phyloP scores from a whole-genome alignment of 495 filamentous ascomycete species.

The Aspergillus cavernicola region DNA sequence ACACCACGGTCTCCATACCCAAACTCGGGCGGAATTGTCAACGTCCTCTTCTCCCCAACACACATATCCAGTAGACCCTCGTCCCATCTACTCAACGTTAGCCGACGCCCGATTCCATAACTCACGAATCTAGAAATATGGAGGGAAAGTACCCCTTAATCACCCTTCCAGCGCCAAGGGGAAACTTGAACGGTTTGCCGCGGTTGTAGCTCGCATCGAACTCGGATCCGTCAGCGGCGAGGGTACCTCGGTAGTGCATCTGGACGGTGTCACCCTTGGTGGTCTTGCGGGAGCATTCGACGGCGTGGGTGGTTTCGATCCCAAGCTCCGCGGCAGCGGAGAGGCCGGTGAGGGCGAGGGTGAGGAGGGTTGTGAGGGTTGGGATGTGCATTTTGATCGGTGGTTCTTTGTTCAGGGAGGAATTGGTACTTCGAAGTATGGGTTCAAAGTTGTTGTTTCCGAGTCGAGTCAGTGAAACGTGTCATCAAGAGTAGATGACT shows the following conservation, averaged over 20 bases:
- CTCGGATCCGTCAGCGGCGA: slow-evolving; percentile 49
- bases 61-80: slow-evolving; percentile 92
- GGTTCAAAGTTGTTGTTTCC: too few species aligned
- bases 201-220: slow-evolving; percentile 69
- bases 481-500: too few species aligned
- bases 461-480: neutral
- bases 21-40: slow-evolving; percentile 84
- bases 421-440: too few species aligned
- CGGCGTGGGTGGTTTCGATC: slow-evolving; percentile 70
- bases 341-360: slow-evolving; percentile 54
- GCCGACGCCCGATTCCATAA: neutral
- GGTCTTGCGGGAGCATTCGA: slow-evolving; percentile 72
- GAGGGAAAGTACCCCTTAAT: slow-evolving; percentile 70
- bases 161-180: slow-evolving; percentile 72
- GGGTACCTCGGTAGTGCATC: slow-evolving; percentile 85
- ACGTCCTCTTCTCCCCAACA: slow-evolving; percentile 86
- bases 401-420: neutral
- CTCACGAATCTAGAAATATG: too few species aligned
- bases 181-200: slow-evolving; percentile 70
- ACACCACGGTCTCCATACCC: slow-evolving; percentile 75
- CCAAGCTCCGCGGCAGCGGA: slow-evolving; percentile 57
- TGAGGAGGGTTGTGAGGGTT: slow-evolving; percentile 37
- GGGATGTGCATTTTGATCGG: slow-evolving; percentile 30
- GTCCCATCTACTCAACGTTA: slow-evolving; percentile 62
- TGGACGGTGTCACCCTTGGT: slow-evolving; percentile 70